Conservation (phyloP, 2,329 filamentous ascomycete species). For the Neonectria coccinea region DNA sequence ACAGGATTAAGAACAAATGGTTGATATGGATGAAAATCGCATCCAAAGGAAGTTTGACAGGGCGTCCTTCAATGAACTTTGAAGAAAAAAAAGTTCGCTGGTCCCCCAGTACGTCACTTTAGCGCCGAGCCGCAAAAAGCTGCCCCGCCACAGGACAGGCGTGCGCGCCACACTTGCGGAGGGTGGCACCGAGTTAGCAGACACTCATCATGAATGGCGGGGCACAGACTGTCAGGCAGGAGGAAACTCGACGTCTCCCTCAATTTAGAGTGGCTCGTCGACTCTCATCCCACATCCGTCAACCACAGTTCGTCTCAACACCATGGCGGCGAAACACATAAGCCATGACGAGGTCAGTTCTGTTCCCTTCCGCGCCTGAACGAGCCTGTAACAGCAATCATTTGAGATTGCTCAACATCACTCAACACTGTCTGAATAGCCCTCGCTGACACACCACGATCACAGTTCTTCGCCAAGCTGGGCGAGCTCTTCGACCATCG, state of each 20-base stretch:
- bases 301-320: constrained; percentile 20
- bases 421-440: background rate
- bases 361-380: background rate
- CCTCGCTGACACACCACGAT: constrained; percentile 24
- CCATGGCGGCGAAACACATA: constrained; percentile 41
- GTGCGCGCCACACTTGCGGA: constrained; percentile 24
- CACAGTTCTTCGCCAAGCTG: constrained; percentile 79
- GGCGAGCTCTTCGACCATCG: constrained; percentile 74
- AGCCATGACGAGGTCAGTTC: constrained; percentile 45
- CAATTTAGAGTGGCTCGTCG: constrained; percentile 24
- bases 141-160: constrained; percentile 21
- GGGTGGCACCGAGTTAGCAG: background rate
- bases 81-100: constrained; percentile 19
- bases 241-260: constrained; percentile 31
- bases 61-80: background rate
- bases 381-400: background rate
- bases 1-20: background rate
- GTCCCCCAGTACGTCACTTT: constrained; percentile 17
- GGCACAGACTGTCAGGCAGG: constrained; percentile 31
- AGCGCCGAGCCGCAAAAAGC: constrained; percentile 2
- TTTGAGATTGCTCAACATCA: background rate
- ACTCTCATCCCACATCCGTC: constrained; percentile 17
- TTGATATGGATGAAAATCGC: background rate
- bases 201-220: constrained; percentile 37
- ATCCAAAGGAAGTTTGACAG: background rate